A percentile compares a stretch with the other conserved stretches of the same genome.
Evolutionary conservation across 176 grass and related monocot genomes (phyloP).

Genomic region (Thinopyrum elongatum): DNA sequence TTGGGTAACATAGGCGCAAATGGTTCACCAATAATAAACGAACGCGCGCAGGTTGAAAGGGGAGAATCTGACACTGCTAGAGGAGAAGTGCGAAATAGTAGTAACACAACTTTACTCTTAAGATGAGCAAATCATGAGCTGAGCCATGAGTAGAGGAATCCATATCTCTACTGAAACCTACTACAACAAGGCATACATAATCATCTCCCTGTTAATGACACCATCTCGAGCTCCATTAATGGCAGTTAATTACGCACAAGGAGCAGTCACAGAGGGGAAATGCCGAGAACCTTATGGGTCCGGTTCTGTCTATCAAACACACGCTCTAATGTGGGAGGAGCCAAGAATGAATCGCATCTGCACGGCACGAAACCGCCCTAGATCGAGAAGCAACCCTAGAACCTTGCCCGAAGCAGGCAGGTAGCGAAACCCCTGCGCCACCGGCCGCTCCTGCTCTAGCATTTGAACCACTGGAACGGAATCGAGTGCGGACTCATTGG

Average conservation of each 20-base stretch:
- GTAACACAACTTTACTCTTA: background rate
- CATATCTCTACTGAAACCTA: background rate
- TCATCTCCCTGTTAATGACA: background rate
- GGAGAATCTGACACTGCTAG: background rate
- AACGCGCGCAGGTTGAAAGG: background rate
- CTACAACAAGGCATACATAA: background rate
- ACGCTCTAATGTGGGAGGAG: background rate
- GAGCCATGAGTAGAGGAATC: background rate
- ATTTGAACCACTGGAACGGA: constrained; percentile 7
- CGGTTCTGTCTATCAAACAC: background rate
- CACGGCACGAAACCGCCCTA: background rate
- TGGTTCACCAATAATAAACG: background rate
- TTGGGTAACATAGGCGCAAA: background rate
- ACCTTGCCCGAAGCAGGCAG: background rate
- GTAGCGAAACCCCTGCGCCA: background rate
- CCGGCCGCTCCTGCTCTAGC: background rate
- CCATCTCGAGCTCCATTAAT: background rate
- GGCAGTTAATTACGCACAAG: background rate
- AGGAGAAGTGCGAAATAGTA: background rate
- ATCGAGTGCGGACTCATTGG: background rate
- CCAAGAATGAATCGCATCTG: background rate
- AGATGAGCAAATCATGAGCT: background rate
- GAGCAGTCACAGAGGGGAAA: background rate
- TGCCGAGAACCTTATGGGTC: background rate
- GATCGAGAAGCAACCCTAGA: constrained; percentile 27